Conservation (phyloP, 192 early-diverging fungal genomes). For the Rhizoclosmatium globosum region DNA sequence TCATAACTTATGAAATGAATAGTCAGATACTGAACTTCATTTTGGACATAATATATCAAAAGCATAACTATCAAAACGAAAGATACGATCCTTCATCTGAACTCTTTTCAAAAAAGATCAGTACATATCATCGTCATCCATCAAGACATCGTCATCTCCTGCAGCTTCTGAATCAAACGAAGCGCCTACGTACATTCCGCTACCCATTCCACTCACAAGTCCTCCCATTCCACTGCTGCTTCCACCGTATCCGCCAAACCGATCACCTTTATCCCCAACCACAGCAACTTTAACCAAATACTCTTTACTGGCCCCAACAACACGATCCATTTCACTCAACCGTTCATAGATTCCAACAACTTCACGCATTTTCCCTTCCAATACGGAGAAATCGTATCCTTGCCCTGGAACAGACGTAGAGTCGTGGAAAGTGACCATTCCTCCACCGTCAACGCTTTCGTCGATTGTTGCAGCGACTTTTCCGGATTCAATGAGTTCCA, state of each 20-base stretch:
- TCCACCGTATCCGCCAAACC: neutral
- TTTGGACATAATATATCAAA: too few relatives aligned
- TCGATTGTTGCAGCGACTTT: constrained; percentile 56
- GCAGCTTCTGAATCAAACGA: constrained; percentile 11
- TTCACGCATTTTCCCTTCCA: constrained; percentile 36
- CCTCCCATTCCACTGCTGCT: neutral
- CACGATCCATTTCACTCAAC: constrained; percentile 54
- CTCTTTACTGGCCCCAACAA: constrained; percentile 54
- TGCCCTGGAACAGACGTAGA: constrained; percentile 56
- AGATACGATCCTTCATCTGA: too few relatives aligned
- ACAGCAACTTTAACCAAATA: constrained; percentile 50
- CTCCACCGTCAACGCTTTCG: constrained; percentile 28
- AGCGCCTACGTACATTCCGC: neutral
- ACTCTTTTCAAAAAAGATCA: too few relatives aligned
- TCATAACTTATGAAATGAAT: too few relatives aligned
- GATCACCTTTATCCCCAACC: neutral
- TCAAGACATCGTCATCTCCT: constrained; percentile 19
- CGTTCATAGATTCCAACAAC: constrained; percentile 40
- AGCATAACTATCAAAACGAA: too few relatives aligned
- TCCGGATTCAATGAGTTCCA: constrained; percentile 66
- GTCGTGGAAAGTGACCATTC: constrained; percentile 82
- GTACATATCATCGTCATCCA: constrained; percentile 1
- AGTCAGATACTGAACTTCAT: too few relatives aligned
- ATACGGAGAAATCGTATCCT: too few relatives aligned
- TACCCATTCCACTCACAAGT: neutral